Percentiles rank a stretch among this genome's conserved stretches.
Evolutionary conservation across 805 yeast species (phyloP).

Genomic region (Candida nitratophila): DNA sequence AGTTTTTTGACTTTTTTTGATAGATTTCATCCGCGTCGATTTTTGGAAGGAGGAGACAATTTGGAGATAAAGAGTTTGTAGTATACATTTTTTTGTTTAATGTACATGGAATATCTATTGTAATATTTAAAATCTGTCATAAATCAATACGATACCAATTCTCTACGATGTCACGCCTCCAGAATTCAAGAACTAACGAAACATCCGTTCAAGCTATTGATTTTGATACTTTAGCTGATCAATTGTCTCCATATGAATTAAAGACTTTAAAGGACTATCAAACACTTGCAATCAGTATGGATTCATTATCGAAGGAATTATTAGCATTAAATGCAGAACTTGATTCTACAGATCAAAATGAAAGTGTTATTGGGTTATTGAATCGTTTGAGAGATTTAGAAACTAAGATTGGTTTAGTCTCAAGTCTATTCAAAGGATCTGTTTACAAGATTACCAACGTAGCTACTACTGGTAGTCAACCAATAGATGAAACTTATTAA

Average conservation of each 20-base stretch:
- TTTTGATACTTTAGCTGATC: conserved; percentile 19
- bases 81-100: too few species aligned
- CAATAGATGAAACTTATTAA: neutral
- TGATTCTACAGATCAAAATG: conserved; percentile 16
- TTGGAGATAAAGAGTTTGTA: too few species aligned
- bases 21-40: too few species aligned
- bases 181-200: neutral
- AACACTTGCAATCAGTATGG: conserved; percentile 26
- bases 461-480: neutral
- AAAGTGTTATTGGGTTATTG: conserved; percentile 6
- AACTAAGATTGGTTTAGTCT: conserved; percentile 20
- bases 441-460: conserved; percentile 17
- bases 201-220: conserved; percentile 7
- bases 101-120: too few species aligned
- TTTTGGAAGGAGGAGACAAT: too few species aligned
- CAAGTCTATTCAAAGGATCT: conserved; percentile 26
- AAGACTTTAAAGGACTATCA: conserved; percentile 33
- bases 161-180: neutral
- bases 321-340: conserved; percentile 13
- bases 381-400: conserved; percentile 15
- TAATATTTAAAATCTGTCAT: too few species aligned
- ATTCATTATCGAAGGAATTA: conserved; percentile 18
- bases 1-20: too few species aligned
- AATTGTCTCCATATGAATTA: conserved; percentile 27
- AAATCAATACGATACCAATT: too few species aligned